These are phyloP conservation scores for Meyerozyma athensensis DNA, from an alignment of 1,139 yeast species.

Conservation along the genomic window DNA sequence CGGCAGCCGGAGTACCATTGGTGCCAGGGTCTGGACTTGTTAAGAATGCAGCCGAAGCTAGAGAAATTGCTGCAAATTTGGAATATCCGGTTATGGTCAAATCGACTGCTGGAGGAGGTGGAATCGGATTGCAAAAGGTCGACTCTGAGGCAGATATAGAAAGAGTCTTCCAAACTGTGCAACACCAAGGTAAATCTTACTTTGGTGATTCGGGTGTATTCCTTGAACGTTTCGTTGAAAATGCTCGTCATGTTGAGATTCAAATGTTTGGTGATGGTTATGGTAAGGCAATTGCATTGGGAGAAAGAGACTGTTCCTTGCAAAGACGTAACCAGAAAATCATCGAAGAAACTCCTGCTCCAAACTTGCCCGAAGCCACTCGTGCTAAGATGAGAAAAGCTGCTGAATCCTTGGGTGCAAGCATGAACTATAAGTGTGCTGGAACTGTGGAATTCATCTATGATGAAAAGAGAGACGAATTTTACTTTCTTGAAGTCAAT, in stretches of 20 bases:
- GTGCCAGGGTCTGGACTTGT: conserved; percentile 93
- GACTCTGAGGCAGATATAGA: conserved; percentile 76
- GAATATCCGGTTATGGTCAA: conserved; percentile 94
- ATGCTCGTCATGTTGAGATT: conserved; percentile 93
- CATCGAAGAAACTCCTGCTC: conserved; percentile 97
- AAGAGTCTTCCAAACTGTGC: conserved; percentile 81
- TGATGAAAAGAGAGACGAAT: conserved; percentile 79
- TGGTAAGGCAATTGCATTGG: conserved; percentile 88
- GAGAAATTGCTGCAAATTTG: conserved; percentile 66
- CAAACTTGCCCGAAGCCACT: conserved; percentile 77
- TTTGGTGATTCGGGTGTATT: conserved; percentile 96
- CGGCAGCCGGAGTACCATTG: conserved; percentile 81
- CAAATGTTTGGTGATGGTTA: conserved; percentile 95
- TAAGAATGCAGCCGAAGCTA: conserved; percentile 66
- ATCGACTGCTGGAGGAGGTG: conserved; percentile 99
- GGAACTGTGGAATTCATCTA: conserved; percentile 97
- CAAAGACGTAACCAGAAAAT: conserved; percentile 96
- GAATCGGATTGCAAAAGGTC: conserved; percentile 93
- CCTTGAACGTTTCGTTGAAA: conserved; percentile 87
- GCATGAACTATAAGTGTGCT: conserved; percentile 89
- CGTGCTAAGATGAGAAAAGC: conserved; percentile 73
- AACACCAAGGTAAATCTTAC: conserved; percentile 88
- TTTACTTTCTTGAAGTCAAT: conserved; percentile 92
- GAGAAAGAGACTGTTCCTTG: conserved; percentile 95
- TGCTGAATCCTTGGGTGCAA: conserved; percentile 74